Evolutionary conservation across 106 monocot genomes (phyloP).

Genomic region (Narthecium ossifragum): DNA sequence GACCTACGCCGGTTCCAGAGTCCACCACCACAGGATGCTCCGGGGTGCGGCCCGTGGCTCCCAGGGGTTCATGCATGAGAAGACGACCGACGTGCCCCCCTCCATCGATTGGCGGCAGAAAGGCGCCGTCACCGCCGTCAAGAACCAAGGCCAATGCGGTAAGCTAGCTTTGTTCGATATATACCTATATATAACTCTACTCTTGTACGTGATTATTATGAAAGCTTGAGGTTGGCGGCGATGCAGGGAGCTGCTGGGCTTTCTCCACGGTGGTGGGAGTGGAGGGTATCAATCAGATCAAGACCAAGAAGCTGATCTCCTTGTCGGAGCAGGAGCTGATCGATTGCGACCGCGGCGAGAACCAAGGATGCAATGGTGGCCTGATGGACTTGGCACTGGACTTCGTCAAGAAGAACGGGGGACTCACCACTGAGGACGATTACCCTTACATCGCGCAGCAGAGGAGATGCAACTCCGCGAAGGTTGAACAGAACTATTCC

Average conservation of each 20-base stretch:
- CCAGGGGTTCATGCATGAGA: slow-evolving; percentile 18
- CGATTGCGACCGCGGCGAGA: slow-evolving; percentile 23
- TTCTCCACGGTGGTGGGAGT: slow-evolving; percentile 41
- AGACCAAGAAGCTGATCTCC: slow-evolving; percentile 31
- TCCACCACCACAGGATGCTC: slow-evolving; percentile 16
- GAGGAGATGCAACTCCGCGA: slow-evolving; percentile 14
- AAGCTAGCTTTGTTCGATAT: not conserved
- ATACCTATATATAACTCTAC: not conserved
- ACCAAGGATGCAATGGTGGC: slow-evolving; percentile 43
- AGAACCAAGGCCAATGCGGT: slow-evolving; percentile 58
- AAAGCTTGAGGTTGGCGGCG: not conserved
- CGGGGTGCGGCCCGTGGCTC: not conserved
- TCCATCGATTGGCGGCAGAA: slow-evolving; percentile 43
- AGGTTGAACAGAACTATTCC: no score
- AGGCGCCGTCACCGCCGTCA: slow-evolving; percentile 43
- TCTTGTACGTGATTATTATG: not conserved
- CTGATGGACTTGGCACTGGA: slow-evolving; percentile 40
- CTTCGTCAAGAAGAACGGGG: slow-evolving; percentile 37
- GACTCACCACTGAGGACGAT: slow-evolving; percentile 23
- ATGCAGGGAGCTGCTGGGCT: slow-evolving; percentile 60
- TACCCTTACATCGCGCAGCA: slow-evolving; percentile 37
- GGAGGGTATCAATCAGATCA: slow-evolving; percentile 50
- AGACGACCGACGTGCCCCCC: slow-evolving; percentile 3
- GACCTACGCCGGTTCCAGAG: slow-evolving; percentile 23
- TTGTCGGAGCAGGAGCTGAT: slow-evolving; percentile 56